Evolutionary conservation across 345 rosid species (phyloP).

Genomic region (Leavenworthia alabamica): DNA sequence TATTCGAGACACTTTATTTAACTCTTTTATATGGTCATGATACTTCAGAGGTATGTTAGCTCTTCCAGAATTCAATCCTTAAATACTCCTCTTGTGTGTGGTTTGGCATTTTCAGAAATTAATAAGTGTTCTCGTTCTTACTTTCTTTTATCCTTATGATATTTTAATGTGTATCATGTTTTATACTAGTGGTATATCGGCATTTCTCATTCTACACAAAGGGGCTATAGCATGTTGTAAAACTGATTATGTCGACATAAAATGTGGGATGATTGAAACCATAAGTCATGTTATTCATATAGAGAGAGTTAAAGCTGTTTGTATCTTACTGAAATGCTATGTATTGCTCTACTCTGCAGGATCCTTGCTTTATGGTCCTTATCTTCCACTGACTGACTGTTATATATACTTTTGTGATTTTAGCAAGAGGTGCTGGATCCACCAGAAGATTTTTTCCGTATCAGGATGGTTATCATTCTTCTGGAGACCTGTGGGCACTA

Average conservation of each 20-base stretch:
- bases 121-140: neutral
- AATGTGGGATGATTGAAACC: conserved; percentile 1
- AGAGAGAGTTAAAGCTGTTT: too few relatives aligned
- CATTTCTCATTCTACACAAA: neutral
- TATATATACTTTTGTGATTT: conserved; percentile 22
- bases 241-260: neutral
- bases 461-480: conserved; percentile 88
- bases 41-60: conserved; percentile 64
- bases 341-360: neutral
- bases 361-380: neutral
- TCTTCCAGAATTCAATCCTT: conserved; percentile 3
- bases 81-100: neutral
- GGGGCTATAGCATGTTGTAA: neutral
- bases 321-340: neutral
- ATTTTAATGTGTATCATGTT: too few relatives aligned
- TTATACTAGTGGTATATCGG: neutral
- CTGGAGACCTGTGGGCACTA: conserved; percentile 97
- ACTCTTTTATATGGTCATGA: conserved; percentile 75
- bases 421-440: conserved; percentile 91
- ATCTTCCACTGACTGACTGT: neutral
- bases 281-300: neutral
- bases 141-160: neutral
- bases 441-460: conserved; percentile 93
- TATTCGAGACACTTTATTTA: conserved; percentile 86
- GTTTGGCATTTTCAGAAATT: conserved; percentile 3